Conservation (phyloP, 768 basidiomycete genomes). For the Mycena galopus region DNA sequence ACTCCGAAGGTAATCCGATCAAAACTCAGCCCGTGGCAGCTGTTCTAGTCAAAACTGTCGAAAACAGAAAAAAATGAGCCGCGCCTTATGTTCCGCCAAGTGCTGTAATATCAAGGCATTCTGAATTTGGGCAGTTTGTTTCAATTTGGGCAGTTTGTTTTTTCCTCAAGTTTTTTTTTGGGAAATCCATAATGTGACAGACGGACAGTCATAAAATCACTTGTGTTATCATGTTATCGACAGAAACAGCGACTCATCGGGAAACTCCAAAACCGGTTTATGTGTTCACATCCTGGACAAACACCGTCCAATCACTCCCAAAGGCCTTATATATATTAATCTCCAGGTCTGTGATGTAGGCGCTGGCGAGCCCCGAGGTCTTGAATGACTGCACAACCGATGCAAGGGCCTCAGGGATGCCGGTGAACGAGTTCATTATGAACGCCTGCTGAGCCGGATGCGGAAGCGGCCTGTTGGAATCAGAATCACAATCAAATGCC, state of each 20-base stretch:
- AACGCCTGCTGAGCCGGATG: constrained; percentile 25
- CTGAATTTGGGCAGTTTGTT: too few relatives aligned
- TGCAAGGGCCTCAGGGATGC: constrained; percentile 6
- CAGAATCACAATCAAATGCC: not conserved
- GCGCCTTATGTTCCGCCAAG: too few relatives aligned
- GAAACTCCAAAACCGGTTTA: constrained; percentile 9
- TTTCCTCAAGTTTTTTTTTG: too few relatives aligned
- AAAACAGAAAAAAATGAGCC: too few relatives aligned
- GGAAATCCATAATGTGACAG: too few relatives aligned
- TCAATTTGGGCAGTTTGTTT: too few relatives aligned
- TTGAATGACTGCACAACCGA: constrained; percentile 8
- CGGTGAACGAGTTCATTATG: constrained; percentile 15
- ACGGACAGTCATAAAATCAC: too few relatives aligned
- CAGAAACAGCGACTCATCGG: constrained; percentile 10
- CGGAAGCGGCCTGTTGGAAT: constrained; percentile 8
- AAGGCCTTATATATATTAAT: constrained; percentile 16
- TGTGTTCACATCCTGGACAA: constrained; percentile 13
- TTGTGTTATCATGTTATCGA: constrained; percentile 16
- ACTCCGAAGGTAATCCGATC: too few relatives aligned
- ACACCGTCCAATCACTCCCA: constrained; percentile 6
- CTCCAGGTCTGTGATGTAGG: constrained; percentile 12
- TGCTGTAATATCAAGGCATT: too few relatives aligned
- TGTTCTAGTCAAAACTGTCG: too few relatives aligned
- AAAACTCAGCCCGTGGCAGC: too few relatives aligned
- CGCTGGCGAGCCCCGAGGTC: constrained; percentile 8